phyloP scores from a whole-genome alignment of 345 rosid genomes.

The Turritis glabra region DNA sequence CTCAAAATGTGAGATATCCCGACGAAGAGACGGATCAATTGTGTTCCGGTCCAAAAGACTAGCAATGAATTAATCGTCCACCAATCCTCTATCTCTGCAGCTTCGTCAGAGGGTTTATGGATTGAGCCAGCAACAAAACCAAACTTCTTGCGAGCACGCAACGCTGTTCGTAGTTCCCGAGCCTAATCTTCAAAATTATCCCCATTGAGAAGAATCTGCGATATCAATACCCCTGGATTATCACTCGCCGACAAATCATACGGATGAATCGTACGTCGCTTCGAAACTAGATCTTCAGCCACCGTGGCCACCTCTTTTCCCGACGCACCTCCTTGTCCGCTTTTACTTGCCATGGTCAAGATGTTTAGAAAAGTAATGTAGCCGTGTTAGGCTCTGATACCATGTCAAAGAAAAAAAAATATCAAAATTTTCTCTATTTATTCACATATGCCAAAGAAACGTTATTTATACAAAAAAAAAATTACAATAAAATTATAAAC shows the following conservation, averaged over 20 bases:
- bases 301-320: no score
- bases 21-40: neutral
- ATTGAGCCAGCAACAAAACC: neutral
- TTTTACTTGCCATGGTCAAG: neutral
- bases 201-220: neutral
- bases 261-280: neutral
- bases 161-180: neutral
- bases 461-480: no score
- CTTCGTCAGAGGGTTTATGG: rapidly evolving
- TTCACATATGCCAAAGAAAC: no score
- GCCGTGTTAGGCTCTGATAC: no score
- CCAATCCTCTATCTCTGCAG: neutral
- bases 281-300: neutral
- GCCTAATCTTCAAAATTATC: neutral
- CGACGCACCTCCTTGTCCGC: neutral
- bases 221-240: neutral
- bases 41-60: neutral
- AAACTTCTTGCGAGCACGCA: neutral
- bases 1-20: neutral
- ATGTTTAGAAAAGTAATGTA: no score
- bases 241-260: neutral
- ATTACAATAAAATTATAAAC: no score
- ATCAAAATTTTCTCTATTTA: no score
- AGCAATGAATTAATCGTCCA: neutral
- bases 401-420: no score